Evolutionary conservation across 768 basidiomycete genomes (phyloP), one percentile per base, ranked within the genome.

Genomic region (Trametes sanguinea): DNA sequence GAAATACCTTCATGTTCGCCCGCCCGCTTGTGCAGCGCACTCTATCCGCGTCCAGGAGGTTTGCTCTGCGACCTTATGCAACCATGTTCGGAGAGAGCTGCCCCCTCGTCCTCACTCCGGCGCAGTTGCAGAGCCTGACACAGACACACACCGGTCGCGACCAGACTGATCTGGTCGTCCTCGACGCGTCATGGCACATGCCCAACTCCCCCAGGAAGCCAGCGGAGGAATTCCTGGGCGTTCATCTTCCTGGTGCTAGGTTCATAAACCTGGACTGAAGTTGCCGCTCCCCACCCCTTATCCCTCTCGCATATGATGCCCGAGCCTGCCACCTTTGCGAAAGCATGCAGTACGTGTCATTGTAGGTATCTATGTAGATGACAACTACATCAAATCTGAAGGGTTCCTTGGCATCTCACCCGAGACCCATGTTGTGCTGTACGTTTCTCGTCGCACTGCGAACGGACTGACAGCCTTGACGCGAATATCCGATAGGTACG

Each of bases 221-320:
- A 93, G 30, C 84, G 6, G 48, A 51, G 39, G 67, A 68, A 17
- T 68, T 54, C 40, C 46, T 57, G 4, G 9, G 39, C n/a, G 43
- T 45, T 16, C 67, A 65, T 37, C 64, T 68, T 4, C 67, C 65
- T 33, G 40, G 45, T 9, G 62, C 67, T 3, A 50, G 63, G 17
- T 66, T 62, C 55, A 48, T 68, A 32, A 58, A 68, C 51, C 43
- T 68, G 16, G 67, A 68, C n/a, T 42, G 54, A 51, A 35, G 67
- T 68, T 39, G 67, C 90, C 1, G 86, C 84, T 61, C 75, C 83
- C 8, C 88, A 92, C 71, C 82, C 87, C 55, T 80, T 95, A 4
- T 91, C 90, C 11, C 78, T 98, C 27, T 90, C 90, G 69, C 96
- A 98, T 76, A 98, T 98, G 95, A 87, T 98, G 82, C 97, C 97